These are phyloP conservation scores for Obelidium mucronatum DNA, from an alignment of 192 early-diverging fungal genomes.

Conservation along the genomic window DNA sequence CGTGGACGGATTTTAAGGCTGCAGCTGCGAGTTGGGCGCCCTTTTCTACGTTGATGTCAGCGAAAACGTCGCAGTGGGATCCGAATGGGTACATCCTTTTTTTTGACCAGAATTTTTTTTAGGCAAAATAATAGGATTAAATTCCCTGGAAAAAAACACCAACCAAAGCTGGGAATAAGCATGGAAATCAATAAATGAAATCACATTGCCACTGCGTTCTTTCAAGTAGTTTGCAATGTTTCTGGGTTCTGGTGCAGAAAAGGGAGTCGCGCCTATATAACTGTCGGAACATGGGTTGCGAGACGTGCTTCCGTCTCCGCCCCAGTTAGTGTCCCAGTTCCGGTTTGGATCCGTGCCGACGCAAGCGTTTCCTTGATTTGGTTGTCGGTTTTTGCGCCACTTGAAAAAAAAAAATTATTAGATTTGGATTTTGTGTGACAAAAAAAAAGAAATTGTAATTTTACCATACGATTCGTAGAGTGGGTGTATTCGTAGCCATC, in stretches of 20 bases:
- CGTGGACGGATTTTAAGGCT: constrained; percentile 65
- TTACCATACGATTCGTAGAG: constrained; percentile 57
- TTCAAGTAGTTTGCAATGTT: no score
- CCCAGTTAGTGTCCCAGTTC: constrained; percentile 68
- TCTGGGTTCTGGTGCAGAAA: no score
- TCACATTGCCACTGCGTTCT: no score
- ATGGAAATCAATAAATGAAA: no score
- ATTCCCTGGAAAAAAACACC: no score
- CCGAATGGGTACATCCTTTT: constrained; percentile 66
- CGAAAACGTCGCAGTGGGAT: constrained; percentile 58
- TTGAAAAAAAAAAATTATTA: background rate
- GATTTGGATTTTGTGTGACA: background rate
- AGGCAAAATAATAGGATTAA: no score
- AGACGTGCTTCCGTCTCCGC: constrained; percentile 54
- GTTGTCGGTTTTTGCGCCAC: constrained; percentile 73
- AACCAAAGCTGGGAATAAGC: no score
- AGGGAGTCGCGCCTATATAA: constrained; percentile 60
- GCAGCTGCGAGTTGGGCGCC: constrained; percentile 51
- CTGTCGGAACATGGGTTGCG: constrained; percentile 66
- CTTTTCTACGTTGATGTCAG: constrained; percentile 53
- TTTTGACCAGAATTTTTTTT: no score
- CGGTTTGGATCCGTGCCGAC: constrained; percentile 70
- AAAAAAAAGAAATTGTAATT: no score
- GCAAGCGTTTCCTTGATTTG: constrained; percentile 58
- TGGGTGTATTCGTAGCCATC: constrained; percentile 70